Evolutionary conservation across 352 stramenopile genomes (phyloP).

Genomic region (Globisporangium acanthophoron): DNA sequence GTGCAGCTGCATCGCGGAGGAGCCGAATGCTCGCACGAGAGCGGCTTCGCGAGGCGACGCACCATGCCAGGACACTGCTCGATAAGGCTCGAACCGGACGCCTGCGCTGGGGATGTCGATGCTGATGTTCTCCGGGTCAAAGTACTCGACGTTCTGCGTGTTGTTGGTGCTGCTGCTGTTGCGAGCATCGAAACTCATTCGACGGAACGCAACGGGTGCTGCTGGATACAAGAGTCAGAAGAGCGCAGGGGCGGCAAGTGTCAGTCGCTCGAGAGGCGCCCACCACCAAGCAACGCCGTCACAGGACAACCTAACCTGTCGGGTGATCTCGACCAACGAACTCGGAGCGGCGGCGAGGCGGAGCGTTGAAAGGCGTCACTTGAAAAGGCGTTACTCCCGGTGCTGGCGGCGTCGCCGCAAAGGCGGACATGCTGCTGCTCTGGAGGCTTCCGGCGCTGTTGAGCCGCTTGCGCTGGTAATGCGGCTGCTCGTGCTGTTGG

Average conservation of each 20-base stretch:
- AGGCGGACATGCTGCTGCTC: constrained; percentile 6
- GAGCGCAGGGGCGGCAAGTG: not conserved
- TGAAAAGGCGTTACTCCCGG: constrained; percentile 9
- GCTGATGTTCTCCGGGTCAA: not conserved
- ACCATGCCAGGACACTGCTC: constrained; percentile 13
- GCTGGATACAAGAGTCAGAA: not conserved
- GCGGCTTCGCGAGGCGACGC: constrained; percentile 63
- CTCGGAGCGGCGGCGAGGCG: not conserved
- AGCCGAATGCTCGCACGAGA: constrained; percentile 66
- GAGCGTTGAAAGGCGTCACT: constrained; percentile 6
- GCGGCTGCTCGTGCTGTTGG: constrained; percentile 4
- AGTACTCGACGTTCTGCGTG: not conserved
- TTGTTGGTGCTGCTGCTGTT: not conserved
- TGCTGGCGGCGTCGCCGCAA: not conserved
- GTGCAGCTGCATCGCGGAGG: constrained; percentile 46
- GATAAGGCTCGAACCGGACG: not conserved
- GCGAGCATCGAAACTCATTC: not conserved
- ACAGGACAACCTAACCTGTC: not conserved
- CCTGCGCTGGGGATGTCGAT: not conserved
- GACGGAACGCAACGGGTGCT: not conserved
- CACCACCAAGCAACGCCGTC: not conserved
- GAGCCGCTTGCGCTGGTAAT: constrained; percentile 42
- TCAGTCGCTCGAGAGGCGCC: not conserved
- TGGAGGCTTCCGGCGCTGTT: constrained; percentile 38
- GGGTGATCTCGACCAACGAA: not conserved